These are phyloP conservation scores for Ceriops decandra DNA, from an alignment of 345 rosid genomes.

Conservation along the genomic window DNA sequence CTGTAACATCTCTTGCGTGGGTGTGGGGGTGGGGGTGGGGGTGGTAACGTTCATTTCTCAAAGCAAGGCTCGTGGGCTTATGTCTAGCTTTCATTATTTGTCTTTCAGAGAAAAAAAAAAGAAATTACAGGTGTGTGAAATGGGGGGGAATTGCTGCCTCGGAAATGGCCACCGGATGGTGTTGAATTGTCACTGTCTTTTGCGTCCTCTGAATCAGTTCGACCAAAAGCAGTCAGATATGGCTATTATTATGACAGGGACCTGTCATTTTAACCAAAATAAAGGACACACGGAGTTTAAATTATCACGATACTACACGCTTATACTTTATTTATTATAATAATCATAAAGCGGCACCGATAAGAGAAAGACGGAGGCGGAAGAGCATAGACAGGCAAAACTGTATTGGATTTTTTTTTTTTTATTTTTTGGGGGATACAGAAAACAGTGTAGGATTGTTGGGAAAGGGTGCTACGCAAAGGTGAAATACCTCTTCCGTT, in stretches of 20 bases:
- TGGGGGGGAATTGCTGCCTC: conserved; percentile 20
- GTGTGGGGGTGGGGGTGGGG: too few species aligned
- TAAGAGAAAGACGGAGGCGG: too few species aligned
- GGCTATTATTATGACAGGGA: conserved; percentile 77
- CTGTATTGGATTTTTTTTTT: neutral
- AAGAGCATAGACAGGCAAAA: neutral
- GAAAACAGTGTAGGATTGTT: neutral
- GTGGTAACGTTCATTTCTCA: too few species aligned
- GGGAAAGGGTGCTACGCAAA: conserved; percentile 5
- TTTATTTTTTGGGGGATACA: too few species aligned
- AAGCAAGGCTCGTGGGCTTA: too few species aligned
- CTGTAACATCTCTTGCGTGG: too few species aligned
- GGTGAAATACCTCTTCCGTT: conserved; percentile 26
- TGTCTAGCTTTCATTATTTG: neutral
- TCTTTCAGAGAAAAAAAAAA: neutral
- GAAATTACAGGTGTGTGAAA: neutral
- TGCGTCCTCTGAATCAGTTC: conserved; percentile 65
- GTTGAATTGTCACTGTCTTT: conserved; percentile 59
- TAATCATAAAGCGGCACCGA: too few species aligned
- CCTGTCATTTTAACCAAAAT: conserved; percentile 41
- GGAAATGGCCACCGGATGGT: conserved; percentile 49
- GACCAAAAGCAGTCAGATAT: conserved; percentile 55
- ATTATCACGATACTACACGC: neutral
- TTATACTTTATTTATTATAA: too few species aligned
- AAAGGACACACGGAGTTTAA: conserved; percentile 13